Conservation (phyloP, 768 basidiomycete species). For the Leccinum longicurvipes region DNA sequence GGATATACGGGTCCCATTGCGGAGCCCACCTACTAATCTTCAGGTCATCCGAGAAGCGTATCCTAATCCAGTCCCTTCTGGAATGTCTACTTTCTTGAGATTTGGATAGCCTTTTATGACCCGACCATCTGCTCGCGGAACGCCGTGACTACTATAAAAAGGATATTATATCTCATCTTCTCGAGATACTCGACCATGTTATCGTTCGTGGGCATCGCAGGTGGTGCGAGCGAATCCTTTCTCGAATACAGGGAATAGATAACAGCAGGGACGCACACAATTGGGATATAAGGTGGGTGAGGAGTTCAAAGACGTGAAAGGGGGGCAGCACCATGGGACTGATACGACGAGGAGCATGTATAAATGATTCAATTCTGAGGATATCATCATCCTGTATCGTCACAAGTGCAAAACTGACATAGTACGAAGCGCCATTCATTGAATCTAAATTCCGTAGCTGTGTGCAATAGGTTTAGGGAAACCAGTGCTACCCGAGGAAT, state of each 20-base stretch:
- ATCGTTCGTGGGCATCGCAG: slow-evolving; percentile 37
- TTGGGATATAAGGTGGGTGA: slow-evolving; percentile 15
- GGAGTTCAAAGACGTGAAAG: slow-evolving; percentile 26
- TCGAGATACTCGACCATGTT: slow-evolving; percentile 37
- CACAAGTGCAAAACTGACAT: slow-evolving; percentile 4
- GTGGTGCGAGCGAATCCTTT: slow-evolving; percentile 20
- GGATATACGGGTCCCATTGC: slow-evolving; percentile 33
- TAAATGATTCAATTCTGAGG: no score
- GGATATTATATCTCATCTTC: slow-evolving; percentile 24
- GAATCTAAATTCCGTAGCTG: slow-evolving; percentile 30
- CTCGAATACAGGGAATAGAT: slow-evolving; percentile 28
- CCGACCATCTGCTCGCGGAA: slow-evolving; percentile 37
- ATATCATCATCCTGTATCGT: no score
- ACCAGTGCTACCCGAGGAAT: slow-evolving; percentile 50
- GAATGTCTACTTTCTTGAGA: slow-evolving; percentile 21
- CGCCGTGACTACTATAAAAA: slow-evolving; percentile 39
- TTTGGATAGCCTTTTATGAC: slow-evolving; percentile 20
- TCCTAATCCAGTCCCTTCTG: slow-evolving; percentile 36
- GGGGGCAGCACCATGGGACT: slow-evolving; percentile 25
- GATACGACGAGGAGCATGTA: slow-evolving; percentile 13
- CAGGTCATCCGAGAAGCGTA: slow-evolving; percentile 24
- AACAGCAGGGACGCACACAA: slow-evolving; percentile 14
- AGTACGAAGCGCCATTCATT: slow-evolving; percentile 37
- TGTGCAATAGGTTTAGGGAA: slow-evolving; percentile 45
- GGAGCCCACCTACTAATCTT: slow-evolving; percentile 30